Percentiles rank a stretch among this genome's conserved stretches.
These are phyloP conservation scores for Conidiobolus incongruus DNA, from an alignment of 371 early-diverging fungal species.

Conservation along the genomic window DNA sequence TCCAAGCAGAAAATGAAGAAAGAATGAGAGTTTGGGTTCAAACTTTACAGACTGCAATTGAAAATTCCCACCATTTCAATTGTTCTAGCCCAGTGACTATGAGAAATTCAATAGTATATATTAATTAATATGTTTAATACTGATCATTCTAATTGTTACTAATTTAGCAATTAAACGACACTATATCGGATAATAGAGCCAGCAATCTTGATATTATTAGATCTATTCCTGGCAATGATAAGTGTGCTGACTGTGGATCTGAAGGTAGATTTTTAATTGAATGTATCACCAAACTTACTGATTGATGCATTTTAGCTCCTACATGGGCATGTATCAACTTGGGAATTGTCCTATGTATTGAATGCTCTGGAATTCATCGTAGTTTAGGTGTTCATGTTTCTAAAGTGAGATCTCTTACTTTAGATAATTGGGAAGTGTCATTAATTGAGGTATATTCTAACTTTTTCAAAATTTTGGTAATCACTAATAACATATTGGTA, in stretches of 20 bases:
- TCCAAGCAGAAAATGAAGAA: constrained; percentile 64
- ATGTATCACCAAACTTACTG: background rate
- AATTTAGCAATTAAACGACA: background rate
- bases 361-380: constrained; percentile 93
- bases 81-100: background rate
- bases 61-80: constrained; percentile 17
- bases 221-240: constrained; percentile 30
- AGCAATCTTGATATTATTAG: constrained; percentile 11
- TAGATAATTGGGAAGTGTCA: constrained; percentile 81
- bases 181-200: constrained; percentile 8
- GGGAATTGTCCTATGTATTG: constrained; percentile 85
- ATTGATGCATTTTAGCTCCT: constrained; percentile 17
- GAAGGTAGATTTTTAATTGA: constrained; percentile 7
- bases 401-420: constrained; percentile 58
- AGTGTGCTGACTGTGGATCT: constrained; percentile 60
- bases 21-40: constrained; percentile 65
- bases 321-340: constrained; percentile 88
- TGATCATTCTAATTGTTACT: background rate
- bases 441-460: constrained; percentile 37
- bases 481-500: constrained; percentile 8
- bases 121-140: background rate
- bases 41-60: constrained; percentile 39
- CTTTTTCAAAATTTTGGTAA: no score
- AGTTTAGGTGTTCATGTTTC: constrained; percentile 83
- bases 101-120: background rate